Evolutionary conservation across 306 rosid genomes (phyloP), one percentile per base, ranked within the genome.

Genomic region (Calophaca sinica): DNA sequence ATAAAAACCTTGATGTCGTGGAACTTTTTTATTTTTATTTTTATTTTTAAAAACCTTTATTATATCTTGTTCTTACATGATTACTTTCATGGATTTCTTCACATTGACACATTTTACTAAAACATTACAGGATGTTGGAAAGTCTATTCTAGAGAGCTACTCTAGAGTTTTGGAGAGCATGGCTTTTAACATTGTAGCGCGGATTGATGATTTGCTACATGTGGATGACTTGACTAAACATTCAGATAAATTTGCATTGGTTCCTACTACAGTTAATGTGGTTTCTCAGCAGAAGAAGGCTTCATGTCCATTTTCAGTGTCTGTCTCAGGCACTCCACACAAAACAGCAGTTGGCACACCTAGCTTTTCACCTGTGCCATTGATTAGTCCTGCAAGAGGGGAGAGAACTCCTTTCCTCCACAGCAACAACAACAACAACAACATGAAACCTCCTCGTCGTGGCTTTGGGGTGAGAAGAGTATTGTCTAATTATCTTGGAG

Each of bases 111-210:
- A 70, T 46, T 49, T 73, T 0, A 42, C 77, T 67, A 52, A 4
- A 35, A 57, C 55, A 39, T 85, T 81, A 62, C 97, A 94, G 97
- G 99, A 94, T 83, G 88, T 92, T 64, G 99, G 99, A 14, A 94
- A 94, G 79, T 88, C 99, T 11, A 82, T 94, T 72, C 85, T 94
- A 55, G 99, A 94, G 81, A 87, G 97, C 93, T 94, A 91, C 68
- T 94, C 99, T 48, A 88, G 99, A 73, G 97, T 92, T 14, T 73
- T 94, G 79, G 99, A 94, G 89, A 92, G 99, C 89, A 81, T 90
- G 60, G 96, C 97, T 38, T 94, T 84, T 49, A 94, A 94, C 82
- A 84, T 91, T 70, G 87, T 90, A 26, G 93, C 99, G 38, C 94
- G 99, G 2, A 94, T 94, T 0, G 97, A 94, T 60, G 99, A 94